Conservation (phyloP, 495 filamentous ascomycete species). For the Neurospora tetrasperma region DNA sequence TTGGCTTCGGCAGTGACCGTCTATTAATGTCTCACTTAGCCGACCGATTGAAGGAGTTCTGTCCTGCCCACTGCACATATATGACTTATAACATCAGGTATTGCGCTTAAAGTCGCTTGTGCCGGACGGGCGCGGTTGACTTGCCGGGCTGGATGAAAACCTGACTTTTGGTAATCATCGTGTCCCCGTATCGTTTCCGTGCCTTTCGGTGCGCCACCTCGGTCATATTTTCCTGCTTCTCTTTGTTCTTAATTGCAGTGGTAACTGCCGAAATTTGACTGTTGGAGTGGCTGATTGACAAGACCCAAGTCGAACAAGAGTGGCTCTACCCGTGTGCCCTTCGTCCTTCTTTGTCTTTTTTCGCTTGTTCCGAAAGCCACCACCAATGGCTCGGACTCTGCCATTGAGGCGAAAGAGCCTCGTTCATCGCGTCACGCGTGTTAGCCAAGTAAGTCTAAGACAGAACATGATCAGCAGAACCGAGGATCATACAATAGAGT, state of each 20-base stretch:
- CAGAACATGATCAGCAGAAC: background rate
- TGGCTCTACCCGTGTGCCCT: background rate
- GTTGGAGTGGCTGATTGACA: background rate
- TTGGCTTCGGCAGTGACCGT: background rate
- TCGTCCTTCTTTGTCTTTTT: background rate
- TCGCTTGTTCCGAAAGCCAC: background rate
- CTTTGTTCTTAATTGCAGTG: background rate
- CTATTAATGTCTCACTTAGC: background rate
- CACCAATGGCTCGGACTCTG: background rate
- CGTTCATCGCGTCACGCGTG: background rate
- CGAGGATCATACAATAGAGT: background rate
- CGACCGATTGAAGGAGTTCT: background rate
- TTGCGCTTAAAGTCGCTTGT: background rate
- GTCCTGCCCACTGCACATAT: background rate
- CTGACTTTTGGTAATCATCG: background rate
- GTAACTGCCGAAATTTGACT: background rate
- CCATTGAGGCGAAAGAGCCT: background rate
- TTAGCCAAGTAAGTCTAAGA: background rate
- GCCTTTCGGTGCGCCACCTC: background rate
- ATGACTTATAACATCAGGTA: background rate
- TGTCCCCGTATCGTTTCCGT: background rate
- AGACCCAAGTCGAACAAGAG: background rate
- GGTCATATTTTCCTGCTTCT: background rate
- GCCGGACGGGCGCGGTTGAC: background rate
- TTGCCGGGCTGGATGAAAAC: background rate